Conservation (phyloP, 1,139 yeast species). For the Lodderomyces elongisporus region DNA sequence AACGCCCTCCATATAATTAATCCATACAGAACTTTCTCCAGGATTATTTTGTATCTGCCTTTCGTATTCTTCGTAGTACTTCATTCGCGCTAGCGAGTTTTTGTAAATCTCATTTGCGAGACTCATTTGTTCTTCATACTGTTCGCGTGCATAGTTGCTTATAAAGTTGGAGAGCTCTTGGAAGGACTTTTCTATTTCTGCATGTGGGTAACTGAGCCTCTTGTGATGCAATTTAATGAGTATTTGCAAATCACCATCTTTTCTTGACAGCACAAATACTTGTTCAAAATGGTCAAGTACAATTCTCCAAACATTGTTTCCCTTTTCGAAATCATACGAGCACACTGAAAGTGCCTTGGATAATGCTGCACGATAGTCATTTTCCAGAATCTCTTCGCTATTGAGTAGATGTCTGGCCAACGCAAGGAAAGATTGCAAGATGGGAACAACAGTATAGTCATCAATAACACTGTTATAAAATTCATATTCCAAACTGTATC, state of each 20-base stretch:
- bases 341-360: constrained; percentile 24
- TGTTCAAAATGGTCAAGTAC: constrained; percentile 15
- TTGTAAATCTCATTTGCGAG: constrained; percentile 33
- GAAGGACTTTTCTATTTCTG: constrained; percentile 36
- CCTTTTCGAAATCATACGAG: constrained; percentile 29
- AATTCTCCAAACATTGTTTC: constrained; percentile 33
- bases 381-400: constrained; percentile 10
- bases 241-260: constrained; percentile 16
- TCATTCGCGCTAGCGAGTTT: constrained; percentile 23
- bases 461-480: constrained; percentile 17
- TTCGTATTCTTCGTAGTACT: constrained; percentile 27
- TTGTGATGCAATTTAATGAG: constrained; percentile 24
- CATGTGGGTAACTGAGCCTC: constrained; percentile 42
- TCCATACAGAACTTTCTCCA: constrained; percentile 22
- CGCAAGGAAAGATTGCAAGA: constrained; percentile 19
- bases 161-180: constrained; percentile 41
- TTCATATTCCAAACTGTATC: constrained; percentile 12
- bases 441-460: constrained; percentile 17
- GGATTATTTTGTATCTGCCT: constrained; percentile 16
- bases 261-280: constrained; percentile 9
- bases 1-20: constrained; percentile 26
- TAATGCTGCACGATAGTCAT: constrained; percentile 14
- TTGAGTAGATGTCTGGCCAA: constrained; percentile 3
- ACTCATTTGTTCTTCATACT: constrained; percentile 38
- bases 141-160: constrained; percentile 20